Evolutionary conservation across 2,329 filamentous ascomycete genomes (phyloP), one percentile per base, ranked within the genome.

Genomic region (Aaosphaeria arxii): DNA sequence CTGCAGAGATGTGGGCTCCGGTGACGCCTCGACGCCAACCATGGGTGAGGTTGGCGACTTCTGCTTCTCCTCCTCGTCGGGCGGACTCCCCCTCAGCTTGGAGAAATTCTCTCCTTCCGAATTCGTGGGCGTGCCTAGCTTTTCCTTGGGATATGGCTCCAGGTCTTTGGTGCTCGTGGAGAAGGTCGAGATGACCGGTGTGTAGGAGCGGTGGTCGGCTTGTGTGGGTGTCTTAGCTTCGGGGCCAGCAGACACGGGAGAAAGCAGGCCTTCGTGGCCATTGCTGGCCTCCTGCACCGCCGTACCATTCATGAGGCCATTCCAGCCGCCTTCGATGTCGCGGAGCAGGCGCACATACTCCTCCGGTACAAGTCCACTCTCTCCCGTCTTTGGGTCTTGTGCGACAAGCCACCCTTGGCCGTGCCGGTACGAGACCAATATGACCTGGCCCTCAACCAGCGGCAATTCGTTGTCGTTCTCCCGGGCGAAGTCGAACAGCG

Each of bases 361-460:
- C 71, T 99, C 94, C 0, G 94, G 94, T 1, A 99, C 94, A 33
- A 99, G 79, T 1, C 94, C 94, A 62, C 90, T 95, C 73, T 99
- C 94, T 2, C 82, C 90, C 1, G 91, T 96, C 70, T 90, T 91
- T 9, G 92, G 91, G 63, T 99, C 94, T 73, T 96, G 89, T 4
- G 94, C 94, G 28, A 99, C 94, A 44, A 99, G 79, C 94, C 94
- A 99, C 47, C 94, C 94, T 72, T 97, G 91, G 11, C 92, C 92
- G 66, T 97, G 91, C 40, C 94, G 83, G 70, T 97, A 99, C 11
- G 90, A 95, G 28, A 99, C 91, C 77, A 94, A 88, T 48, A 99
- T 96, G 48, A 96, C 89, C 65, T 99, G 94, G 5, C 94, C 94
- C 72, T 99, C 94, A 1, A 89, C 85, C 42, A 99, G 76, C 4